Base-by-base conservation (phyloP, 1,139 yeast species). In the Lodderomyces beijingensis region DNA sequence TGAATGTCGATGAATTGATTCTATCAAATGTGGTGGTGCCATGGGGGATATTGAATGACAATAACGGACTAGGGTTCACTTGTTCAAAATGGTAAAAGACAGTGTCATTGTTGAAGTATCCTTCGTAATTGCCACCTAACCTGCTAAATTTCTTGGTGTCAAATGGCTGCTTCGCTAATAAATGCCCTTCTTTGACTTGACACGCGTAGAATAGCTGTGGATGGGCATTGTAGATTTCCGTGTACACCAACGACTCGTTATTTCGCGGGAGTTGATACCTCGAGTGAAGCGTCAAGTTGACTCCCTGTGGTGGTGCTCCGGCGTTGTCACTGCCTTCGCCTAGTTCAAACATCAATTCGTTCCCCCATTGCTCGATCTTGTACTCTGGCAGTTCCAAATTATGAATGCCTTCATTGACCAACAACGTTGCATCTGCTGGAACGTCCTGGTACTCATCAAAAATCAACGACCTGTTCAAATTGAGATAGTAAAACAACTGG, bases 341-440 rank as follows among this genome's bases (percentile, higher is more conserved):
- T 9, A 60, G 42, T 38, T 62, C 62, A 33, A 66, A 44, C 26
- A 68, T 44, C 3, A 65, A 37, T 38, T 66, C 72, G 36, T 53
- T 59, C 0, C 74, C 74, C 74, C 74, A 68, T 37, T 56, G 55
- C 2, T 40, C 32, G 1, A 65, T 47, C 23, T 53, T 50, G 42
- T 68, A 68, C 26, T 52, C 70, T 0, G 74, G 74, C n/a, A 63
- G 47, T 42, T 68, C 74, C 37, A 68, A 47, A 42, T 68, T 67
- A 9, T 46, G 40, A 14, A 53, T 47, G 1, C 74, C 74, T 34
- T 51, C 56, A 25, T 53, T 47, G 14, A 55, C 46, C 3, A 62
- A 42, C n/a, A 60, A 42, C 2, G 40, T 36, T 10, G 58, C 44
- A 16, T 46, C 47, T 2, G 42, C 44, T 1, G 70, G 64, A 10